These are phyloP conservation scores for Apiospora marii DNA, from an alignment of 2,329 filamentous ascomycete genomes.

Conservation along the genomic window DNA sequence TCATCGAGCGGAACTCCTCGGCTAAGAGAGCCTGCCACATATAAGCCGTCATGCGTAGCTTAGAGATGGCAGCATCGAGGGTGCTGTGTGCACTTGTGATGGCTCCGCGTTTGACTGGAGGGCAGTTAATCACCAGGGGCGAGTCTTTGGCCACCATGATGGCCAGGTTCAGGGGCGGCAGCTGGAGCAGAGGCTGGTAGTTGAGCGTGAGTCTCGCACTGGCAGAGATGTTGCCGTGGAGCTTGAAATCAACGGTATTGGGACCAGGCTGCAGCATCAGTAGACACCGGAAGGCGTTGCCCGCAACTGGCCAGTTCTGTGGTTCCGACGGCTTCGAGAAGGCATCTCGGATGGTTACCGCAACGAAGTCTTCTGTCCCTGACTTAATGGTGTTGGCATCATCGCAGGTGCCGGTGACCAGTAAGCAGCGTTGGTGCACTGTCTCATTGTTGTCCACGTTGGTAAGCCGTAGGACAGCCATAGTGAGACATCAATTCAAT, in stretches of 20 bases:
- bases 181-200: constrained; percentile 63
- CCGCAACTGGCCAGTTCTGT: constrained; percentile 30
- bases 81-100: constrained; percentile 58
- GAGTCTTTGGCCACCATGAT: constrained; percentile 76
- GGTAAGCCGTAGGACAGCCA: not conserved
- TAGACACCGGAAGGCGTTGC: constrained; percentile 27
- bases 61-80: constrained; percentile 70
- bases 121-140: constrained; percentile 72
- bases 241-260: constrained; percentile 28
- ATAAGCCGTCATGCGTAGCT: constrained; percentile 77
- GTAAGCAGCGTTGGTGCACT: constrained; percentile 29
- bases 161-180: constrained; percentile 74
- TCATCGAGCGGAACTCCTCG: constrained; percentile 75
- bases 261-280: constrained; percentile 30
- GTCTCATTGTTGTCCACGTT: constrained; percentile 26
- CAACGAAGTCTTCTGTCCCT: constrained; percentile 25
- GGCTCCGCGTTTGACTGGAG: constrained; percentile 64
- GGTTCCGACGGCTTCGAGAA: constrained; percentile 22
- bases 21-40: constrained; percentile 81
- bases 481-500: not conserved
- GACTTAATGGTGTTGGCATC: not conserved
- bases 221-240: constrained; percentile 19
- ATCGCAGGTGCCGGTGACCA: constrained; percentile 27
- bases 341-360: constrained; percentile 26
- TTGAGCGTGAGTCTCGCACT: constrained; percentile 28